Evolutionary conservation across 1,284 basidiomycete genomes (phyloP).

Genomic region (Irpex rosettiformis): DNA sequence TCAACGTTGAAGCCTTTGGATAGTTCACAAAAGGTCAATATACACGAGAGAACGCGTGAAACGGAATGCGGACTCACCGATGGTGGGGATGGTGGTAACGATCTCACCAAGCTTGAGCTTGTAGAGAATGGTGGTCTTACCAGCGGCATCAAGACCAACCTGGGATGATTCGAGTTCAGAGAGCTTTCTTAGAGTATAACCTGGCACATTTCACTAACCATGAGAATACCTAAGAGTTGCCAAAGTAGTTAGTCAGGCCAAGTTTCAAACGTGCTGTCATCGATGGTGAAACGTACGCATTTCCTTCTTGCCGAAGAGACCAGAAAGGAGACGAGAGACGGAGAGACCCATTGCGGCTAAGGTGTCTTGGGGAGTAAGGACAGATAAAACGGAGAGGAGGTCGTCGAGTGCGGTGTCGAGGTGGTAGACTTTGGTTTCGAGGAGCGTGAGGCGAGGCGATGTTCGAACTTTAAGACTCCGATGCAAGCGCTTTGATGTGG

Average conservation of each 20-base stretch:
- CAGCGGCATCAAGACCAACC: constrained; percentile 96
- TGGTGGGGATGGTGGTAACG: constrained; percentile 99
- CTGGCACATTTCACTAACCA: constrained; percentile 35
- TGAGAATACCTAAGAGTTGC: constrained; percentile 47
- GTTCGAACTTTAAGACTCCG: constrained; percentile 19
- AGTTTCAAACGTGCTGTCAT: constrained; percentile 23
- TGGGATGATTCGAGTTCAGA: constrained; percentile 28
- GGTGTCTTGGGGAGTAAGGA: constrained; percentile 17
- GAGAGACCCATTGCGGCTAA: constrained; percentile 74
- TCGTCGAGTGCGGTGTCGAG: constrained; percentile 22
- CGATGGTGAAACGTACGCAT: constrained; percentile 75
- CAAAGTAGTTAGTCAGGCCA: constrained; percentile 19
- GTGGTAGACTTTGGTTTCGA: constrained; percentile 18
- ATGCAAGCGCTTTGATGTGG: constrained; percentile 10
- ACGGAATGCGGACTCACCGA: constrained; percentile 62
- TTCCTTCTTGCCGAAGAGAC: constrained; percentile 98
- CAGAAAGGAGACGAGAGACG: constrained; percentile 77
- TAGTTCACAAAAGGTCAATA: not conserved
- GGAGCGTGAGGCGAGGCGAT: constrained; percentile 16
- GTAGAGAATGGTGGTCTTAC: constrained; percentile 98
- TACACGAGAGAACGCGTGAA: not conserved
- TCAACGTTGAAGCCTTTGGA: constrained; percentile 93
- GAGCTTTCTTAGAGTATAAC: not conserved
- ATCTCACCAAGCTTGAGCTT: constrained; percentile 99
- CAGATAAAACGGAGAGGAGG: constrained; percentile 15